Evolutionary conservation across 179 eudicot species (phyloP), one percentile per base, ranked within the genome.

Genomic region (Silene coronaria): DNA sequence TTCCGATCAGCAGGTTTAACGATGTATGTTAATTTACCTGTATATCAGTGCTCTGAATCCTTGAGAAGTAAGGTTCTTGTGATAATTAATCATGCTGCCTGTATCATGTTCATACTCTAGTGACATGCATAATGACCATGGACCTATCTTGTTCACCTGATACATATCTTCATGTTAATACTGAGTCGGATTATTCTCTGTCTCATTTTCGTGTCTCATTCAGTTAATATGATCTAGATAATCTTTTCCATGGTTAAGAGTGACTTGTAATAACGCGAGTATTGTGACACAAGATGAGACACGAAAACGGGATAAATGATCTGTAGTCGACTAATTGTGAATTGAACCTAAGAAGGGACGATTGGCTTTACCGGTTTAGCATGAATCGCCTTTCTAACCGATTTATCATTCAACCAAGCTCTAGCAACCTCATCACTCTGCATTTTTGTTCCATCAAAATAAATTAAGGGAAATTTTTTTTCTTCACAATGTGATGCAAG

Each of bases 41-140:
- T 76, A 94, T 51, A 94, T 92, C 28, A 94, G 91, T 30, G 93
- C 98, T 51, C 89, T 88, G 84, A 74, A 89, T 22, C 98, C 97
- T 70, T 82, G 85, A 62, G 89, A 57, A 55, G 98, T 94, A 74
- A 94, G 96, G 82, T 89, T 92, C 77, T 60, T 90, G 88, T 94
- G 98, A 77, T 89, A 92, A 42, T 85, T 80, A 71, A 94, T 87
- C 97, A 94, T 94, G 86, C 97, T 91, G 63, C 97, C 97, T 73
- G 96, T 84, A 77, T 92, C 97, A 84, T 89, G 94, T 57, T 58
- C 30, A 75, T 79, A 94, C 22, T 14, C 59, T 42, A 94, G 82
- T 79, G 87, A 83, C 58, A 96, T 84, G 72, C 98, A 94, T 67
- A 92, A 79, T 48, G 87, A 86, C 98, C 98, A 94, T 2, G 69